Base-by-base conservation (phyloP, 2,329 filamentous ascomycete species). In the Phyllosticta paracitricarpa region DNA sequence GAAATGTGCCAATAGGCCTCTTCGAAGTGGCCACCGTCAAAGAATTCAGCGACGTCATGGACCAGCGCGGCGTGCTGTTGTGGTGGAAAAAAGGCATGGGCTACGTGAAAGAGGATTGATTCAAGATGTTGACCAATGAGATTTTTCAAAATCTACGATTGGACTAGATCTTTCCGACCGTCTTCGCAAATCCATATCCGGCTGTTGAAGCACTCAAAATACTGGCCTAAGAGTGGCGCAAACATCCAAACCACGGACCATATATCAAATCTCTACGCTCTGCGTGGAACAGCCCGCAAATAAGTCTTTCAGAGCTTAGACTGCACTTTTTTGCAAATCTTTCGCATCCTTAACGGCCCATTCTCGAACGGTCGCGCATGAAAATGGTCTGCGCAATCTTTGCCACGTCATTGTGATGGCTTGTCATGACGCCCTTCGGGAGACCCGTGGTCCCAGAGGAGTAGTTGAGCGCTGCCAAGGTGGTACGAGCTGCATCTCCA, bases 41-140 rank as follows among this genome's bases (percentile, higher is more conserved):
- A 64, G 84, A 84, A 12, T 89, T 89, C 71, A 84, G 81, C 0
- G 72, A 72, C 28, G 72, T 77, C 19, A 89, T 90, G 86, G 78
- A 85, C 59, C 68, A 76, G 40, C 77, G 80, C 56, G 84, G 85
- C 0, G 70, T 89, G 4, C 77, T 77, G 65, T 70, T 67, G 0
- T 91, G 88, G 88, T 90, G 86, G 86, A 82, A 82, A 67, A 79
- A 76, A 56, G 85, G 79, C 0, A 89, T 89, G 87, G 84, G 85
- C 12, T 86, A 73, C 25, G 55, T 61, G 7, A 52, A 54, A 25
- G 58, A 61, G 19, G 9, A 56, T 3, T 48, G 40, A 48, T 48
- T 17, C 17, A 48, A 22, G 19, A 22, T 22, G 19, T 22, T 22
- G 19, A 22, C 19, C 19, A 22, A 22, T 22, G 19, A 22, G 19